Evolutionary conservation across 805 yeast genomes (phyloP), one percentile per base, ranked within the genome.

Genomic region (Cyberlindnera maclurae): DNA sequence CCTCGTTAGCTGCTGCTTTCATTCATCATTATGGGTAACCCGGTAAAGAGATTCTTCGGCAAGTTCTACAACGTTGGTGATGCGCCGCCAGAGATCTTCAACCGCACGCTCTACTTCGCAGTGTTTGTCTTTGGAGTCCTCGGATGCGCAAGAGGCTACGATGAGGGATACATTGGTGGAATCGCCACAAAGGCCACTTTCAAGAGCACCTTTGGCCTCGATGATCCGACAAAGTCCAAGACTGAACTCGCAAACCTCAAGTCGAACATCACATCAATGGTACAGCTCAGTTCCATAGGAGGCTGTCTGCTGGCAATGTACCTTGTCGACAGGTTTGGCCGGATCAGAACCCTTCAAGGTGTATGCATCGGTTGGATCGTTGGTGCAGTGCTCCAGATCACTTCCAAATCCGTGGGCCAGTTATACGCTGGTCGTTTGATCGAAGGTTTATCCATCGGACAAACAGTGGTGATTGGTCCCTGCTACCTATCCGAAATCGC

Each of bases 221-320:
- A 56, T 12, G 73, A 71, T 46, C 50, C 60, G 4, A 44, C 47
- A 17, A 64, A 64, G 44, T 35, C 69, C 4, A 57, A 44, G 4
- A 28, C 52, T 5, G 52, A 63, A 11, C 31, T 67, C n/a, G 78
- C 78, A 4, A 60, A 69, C 44, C 53, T 70, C 44, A 65, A 65
- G 44, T 70, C 78, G 5, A 75, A 73, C 50, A 75, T 75, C 49
- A 65, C 74, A 4, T 60, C 79, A 6, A 76, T 76, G 80, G 80
- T 75, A 8, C 77, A 71, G 47, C 52, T 75, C 22, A 78, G 78
- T 3, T 68, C 75, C 15, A 65, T 74, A 29, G 77, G 71, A 29
- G 82, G 82, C 15, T 60, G 77, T 15, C 37, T 74, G 12, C 37
- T 74, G 16, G 73, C 79, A 1, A 64, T 68, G 52, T 66, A 60